A percentile compares a stretch with the other conserved stretches of the same genome.
Conservation (phyloP, 1,284 basidiomycete genomes). For the Ceratobasidium sp. region DNA sequence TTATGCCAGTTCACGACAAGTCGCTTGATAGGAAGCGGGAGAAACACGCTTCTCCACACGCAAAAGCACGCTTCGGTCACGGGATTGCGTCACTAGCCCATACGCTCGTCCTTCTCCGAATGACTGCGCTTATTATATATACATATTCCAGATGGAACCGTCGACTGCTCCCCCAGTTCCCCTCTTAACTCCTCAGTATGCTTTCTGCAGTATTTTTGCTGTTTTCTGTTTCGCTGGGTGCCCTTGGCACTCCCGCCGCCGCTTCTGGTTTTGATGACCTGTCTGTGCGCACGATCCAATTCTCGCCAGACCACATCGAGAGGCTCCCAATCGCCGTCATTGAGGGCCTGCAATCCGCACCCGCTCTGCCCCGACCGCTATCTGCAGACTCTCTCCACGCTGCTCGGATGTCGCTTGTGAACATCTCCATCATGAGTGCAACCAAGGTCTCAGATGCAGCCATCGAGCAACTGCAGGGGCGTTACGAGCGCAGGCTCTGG, state of each 20-base stretch:
- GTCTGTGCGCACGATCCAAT: constrained; percentile 38
- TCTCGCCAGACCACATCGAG: constrained; percentile 30
- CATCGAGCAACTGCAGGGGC: constrained; percentile 40
- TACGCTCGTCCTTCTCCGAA: constrained; percentile 26
- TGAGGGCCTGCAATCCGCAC: constrained; percentile 14
- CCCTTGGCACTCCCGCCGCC: constrained; percentile 20
- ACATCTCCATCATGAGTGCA: constrained; percentile 31
- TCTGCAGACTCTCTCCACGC: constrained; percentile 35
- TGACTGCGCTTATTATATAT: constrained; percentile 14
- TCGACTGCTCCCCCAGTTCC: not conserved
- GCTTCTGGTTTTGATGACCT: constrained; percentile 36
- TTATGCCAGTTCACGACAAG: constrained; percentile 3
- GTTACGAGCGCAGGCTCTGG: constrained; percentile 41
- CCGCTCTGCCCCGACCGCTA: constrained; percentile 35
- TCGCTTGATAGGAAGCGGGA: constrained; percentile 33
- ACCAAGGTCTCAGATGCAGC: constrained; percentile 33
- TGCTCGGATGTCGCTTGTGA: constrained; percentile 26
- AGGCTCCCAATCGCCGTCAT: constrained; percentile 37
- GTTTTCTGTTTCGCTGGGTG: constrained; percentile 14
- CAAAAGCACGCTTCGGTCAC: constrained; percentile 34
- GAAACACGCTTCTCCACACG: constrained; percentile 38
- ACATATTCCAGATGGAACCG: constrained; percentile 5
- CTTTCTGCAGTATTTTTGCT: constrained; percentile 11
- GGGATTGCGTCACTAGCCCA: constrained; percentile 36
- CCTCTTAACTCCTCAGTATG: constrained; percentile 5